phyloP scores from a whole-genome alignment of 163 green algal genomes.

The Scenedesmus sp. region DNA sequence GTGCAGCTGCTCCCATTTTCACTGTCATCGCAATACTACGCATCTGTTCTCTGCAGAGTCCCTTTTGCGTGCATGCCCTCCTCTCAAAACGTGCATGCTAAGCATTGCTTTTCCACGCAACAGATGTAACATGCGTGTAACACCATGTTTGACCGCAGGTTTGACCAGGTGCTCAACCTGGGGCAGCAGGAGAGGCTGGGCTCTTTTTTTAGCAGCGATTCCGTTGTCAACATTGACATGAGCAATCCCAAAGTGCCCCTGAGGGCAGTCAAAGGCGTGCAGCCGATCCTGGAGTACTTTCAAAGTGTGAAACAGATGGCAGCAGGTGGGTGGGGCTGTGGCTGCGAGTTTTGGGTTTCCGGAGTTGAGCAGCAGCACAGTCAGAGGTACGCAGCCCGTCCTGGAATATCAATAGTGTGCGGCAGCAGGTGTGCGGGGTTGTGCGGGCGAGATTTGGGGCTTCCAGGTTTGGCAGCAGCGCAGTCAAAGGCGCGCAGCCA shows the following conservation, averaged over 20 bases:
- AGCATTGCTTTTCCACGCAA: not conserved
- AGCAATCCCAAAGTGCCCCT: not conserved
- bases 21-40: not conserved
- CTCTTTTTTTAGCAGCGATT: slow-evolving; percentile 8
- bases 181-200: slow-evolving; percentile 37
- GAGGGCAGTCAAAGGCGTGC: not conserved
- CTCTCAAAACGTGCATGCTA: not conserved
- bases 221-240: not conserved
- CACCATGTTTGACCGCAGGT: slow-evolving; percentile 13
- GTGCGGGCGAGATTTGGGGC: too few relatives aligned
- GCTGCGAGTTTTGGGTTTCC: too few relatives aligned
- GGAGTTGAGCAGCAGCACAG: too few relatives aligned
- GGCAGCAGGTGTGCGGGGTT: too few relatives aligned
- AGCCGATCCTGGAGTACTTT: slow-evolving; percentile 29
- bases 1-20: not conserved
- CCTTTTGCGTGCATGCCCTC: not conserved
- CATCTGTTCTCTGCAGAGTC: not conserved
- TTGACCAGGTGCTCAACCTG: slow-evolving; percentile 42
- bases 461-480: not conserved
- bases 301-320: not conserved
- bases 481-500: not conserved
- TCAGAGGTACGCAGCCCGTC: too few relatives aligned
- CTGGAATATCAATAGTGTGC: too few relatives aligned
- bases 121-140: not conserved
- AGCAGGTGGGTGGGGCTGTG: not conserved